Conservation (phyloP, 108 stramenopile species). For the Halocafeteria seosinensis region DNA sequence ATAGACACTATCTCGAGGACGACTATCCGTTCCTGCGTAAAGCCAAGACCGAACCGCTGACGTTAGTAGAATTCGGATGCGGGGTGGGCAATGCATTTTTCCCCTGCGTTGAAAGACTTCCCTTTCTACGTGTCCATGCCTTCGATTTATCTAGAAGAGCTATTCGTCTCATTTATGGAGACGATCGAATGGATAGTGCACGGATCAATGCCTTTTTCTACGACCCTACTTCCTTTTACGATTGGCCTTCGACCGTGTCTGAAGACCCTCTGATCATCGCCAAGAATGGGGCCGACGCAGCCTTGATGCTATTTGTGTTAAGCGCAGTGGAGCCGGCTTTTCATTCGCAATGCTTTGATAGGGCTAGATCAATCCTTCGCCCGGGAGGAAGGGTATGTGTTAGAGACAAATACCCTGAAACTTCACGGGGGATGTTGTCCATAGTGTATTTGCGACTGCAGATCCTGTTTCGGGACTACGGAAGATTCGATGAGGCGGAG, state of each 20-base stretch:
- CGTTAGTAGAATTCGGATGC: slow-evolving; percentile 64
- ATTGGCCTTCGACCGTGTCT: no score
- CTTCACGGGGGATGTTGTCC: no score
- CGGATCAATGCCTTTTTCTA: background rate
- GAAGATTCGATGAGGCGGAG: slow-evolving; percentile 61
- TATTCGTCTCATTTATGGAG: background rate
- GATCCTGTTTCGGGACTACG: slow-evolving; percentile 63
- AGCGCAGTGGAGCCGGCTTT: slow-evolving; percentile 45
- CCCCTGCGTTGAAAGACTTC: slow-evolving; percentile 23
- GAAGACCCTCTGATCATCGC: background rate
- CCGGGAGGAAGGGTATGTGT: background rate
- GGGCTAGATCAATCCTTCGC: background rate
- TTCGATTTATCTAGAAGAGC: slow-evolving; percentile 6
- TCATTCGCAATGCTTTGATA: background rate
- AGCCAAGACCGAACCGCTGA: background rate
- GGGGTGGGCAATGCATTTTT: slow-evolving; percentile 65
- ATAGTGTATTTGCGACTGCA: no score
- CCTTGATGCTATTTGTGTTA: slow-evolving; percentile 56
- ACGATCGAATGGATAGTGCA: background rate
- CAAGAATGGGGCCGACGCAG: slow-evolving; percentile 28
- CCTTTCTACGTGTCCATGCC: background rate
- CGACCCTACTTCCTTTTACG: background rate
- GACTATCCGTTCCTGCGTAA: slow-evolving; percentile 47
- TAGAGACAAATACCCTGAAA: no score
- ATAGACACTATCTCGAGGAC: slow-evolving; percentile 61